Evolutionary conservation across 139 green algal genomes (phyloP).

Genomic region (Closterium sp.): DNA sequence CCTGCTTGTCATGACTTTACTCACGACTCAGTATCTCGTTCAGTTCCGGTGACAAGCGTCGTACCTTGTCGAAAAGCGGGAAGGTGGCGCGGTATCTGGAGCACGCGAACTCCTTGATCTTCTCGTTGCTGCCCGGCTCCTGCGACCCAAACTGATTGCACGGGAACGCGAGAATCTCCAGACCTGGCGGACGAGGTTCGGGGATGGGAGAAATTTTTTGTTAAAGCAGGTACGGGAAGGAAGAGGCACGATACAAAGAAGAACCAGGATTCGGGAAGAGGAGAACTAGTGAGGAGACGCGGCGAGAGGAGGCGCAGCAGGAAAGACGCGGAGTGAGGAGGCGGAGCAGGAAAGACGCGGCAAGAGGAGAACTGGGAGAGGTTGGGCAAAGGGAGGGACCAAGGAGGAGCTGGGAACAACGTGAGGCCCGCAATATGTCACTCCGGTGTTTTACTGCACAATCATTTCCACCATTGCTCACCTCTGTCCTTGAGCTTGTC

Average conservation of each 20-base stretch:
- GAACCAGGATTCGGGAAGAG: no score
- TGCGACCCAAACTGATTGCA: conserved; percentile 65
- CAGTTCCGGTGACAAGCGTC: no score
- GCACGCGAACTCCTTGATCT: conserved; percentile 60
- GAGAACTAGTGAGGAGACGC: conserved; percentile 7
- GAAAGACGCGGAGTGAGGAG: background rate
- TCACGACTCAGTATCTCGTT: no score
- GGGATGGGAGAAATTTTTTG: background rate
- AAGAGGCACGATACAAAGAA: no score
- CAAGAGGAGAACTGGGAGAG: background rate
- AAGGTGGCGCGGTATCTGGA: conserved; percentile 40
- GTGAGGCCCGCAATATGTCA: background rate
- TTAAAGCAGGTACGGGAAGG: conserved; percentile 11
- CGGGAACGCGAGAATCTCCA: conserved; percentile 54
- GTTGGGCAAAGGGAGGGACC: background rate
- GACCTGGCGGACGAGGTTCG: conserved; percentile 23
- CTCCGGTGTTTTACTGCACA: no score
- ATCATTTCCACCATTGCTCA: background rate
- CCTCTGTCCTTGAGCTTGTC: conserved; percentile 60
- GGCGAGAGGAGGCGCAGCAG: no score
- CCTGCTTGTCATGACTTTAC: no score
- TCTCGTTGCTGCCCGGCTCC: conserved; percentile 53
- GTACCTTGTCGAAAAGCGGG: conserved; percentile 47
- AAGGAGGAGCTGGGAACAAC: background rate
- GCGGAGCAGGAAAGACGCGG: no score